Base-by-base conservation (phyloP, 75 land plant genomes). In the Pinus taeda region DNA sequence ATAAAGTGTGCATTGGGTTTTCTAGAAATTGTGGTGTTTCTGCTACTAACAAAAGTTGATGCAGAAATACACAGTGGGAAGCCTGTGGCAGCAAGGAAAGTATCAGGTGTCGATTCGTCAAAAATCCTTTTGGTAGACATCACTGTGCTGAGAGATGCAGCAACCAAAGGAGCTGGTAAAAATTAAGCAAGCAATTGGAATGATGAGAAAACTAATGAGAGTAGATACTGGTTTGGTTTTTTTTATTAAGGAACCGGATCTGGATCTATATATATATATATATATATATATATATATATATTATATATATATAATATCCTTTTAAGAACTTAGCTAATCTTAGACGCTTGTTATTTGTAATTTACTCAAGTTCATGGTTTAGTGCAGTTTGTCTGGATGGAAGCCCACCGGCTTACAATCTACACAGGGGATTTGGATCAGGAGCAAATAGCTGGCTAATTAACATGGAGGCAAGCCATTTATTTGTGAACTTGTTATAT, bases 401-500 rank as follows among this genome's bases (percentile, higher is more conserved):
- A 75, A 87, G 85, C 57, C 81, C 85, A 26, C 98, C 98, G 76
- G 98, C 86, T 74, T 95, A 95, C 59, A 93, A 95, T 77, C 65
- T 90, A 11, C 87, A 93, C 76, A 80, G 65, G 21, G 98, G 98
- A 13, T 84, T 17, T 73, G 98, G 95, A 65, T 84, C 83, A 33
- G 93, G 93, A 56, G 83, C 81, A 64, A 83, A 87, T 63, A 93
- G 85, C 71, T 95, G 98, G 98, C 76, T 95, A 14, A 84, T 95
- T 45, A 80, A 88, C 36, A 79, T 95, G 83, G 98, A 95, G 91
- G 98, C 93, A 36, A 59, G 76, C 60, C 17, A 26, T 73, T 73
- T 73, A 56, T 57, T 15, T 2, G 9, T 73, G 20, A 69, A 66
- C 39, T 42, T 39, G 42, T 69, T 56, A 15, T 36, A 36, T 66